Base-by-base conservation (phyloP, 2,329 filamentous ascomycete species). In the Pezicula neosporulosa region DNA sequence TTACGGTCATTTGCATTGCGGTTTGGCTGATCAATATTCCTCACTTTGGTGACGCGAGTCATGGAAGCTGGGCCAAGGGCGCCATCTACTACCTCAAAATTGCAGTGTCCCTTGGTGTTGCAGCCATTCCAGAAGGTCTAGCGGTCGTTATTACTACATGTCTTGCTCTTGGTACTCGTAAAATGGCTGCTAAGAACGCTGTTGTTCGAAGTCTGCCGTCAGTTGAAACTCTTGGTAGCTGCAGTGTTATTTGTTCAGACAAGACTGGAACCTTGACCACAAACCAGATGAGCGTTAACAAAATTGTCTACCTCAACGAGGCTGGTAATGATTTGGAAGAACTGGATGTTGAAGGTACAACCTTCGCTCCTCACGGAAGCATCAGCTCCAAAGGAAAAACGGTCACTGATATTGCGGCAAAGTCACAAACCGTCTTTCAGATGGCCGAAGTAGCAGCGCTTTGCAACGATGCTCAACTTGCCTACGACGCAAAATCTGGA, bases 31-130 rank as follows among this genome's bases (percentile, higher is more conserved):
- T 99, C 79, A 99, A 99, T 75, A 90, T 97, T 61, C 87, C 90
- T 65, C 90, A 99, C 76, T 99, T 99, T 78, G 94, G 84, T 66
- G 94, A 99, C 65, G 90, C 92, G 27, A 87, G 89, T 59, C 93
- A 97, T 63, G 94, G 94, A 63, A 88, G 84, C 70, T 97, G 91
- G 86, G 82, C 90, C 57, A 99, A 97, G 77, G 94, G 94, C 54
- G 94, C 94, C 53, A 97, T 99, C 66, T 99, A 99, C 80, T 99
- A 99, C 72, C 83, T 99, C 64, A 99, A 99, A 80, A 99, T 99
- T 67, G 94, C 94, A 39, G 95, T 99, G 39, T 99, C 94, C 46
- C 87, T 99, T 36, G 95, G 94, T 71, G 94, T 99, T 39, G 94
- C 94, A 44, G 94, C 95, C 59, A 99, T 99, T 66, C 94, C 94